Percentiles rank a stretch among this genome's conserved stretches.
Conservation (phyloP, 805 yeast genomes). For the Lipomyces yamadae region DNA sequence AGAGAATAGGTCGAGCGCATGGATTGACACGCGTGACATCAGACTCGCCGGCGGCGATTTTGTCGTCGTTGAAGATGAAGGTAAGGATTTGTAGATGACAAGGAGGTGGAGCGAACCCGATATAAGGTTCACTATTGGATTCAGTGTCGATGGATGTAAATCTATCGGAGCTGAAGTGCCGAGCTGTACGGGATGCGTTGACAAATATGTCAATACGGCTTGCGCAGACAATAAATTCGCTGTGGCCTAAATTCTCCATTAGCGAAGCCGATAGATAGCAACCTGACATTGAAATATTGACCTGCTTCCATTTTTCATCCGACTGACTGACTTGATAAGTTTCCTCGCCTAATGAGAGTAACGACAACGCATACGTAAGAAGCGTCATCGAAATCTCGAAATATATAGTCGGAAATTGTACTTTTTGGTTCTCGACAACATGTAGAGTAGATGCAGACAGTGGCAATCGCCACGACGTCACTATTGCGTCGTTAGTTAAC, state of each 20-base stretch:
- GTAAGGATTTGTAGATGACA: conserved; percentile 40
- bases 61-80: conserved; percentile 15
- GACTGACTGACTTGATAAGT: conserved; percentile 17
- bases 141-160: conserved; percentile 38
- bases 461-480: conserved; percentile 42
- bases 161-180: conserved; percentile 36
- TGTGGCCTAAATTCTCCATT: conserved; percentile 35
- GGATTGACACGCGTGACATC: conserved; percentile 44
- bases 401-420: conserved; percentile 29
- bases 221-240: conserved; percentile 41
- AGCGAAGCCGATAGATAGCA: not conserved
- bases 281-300: not conserved
- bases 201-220: conserved; percentile 38
- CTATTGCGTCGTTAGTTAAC: conserved; percentile 7
- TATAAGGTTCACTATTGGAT: conserved; percentile 36
- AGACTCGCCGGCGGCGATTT: conserved; percentile 39
- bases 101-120: conserved; percentile 44
- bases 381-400: conserved; percentile 33
- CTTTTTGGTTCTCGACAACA: conserved; percentile 26
- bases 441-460: conserved; percentile 23
- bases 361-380: conserved; percentile 31
- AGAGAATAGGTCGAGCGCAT: conserved; percentile 43
- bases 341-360: conserved; percentile 32
- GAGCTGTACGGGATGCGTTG: conserved; percentile 28
- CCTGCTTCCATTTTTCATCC: conserved; percentile 37